Conservation (phyloP, 805 yeast species). For the Yarrowia sp. region DNA sequence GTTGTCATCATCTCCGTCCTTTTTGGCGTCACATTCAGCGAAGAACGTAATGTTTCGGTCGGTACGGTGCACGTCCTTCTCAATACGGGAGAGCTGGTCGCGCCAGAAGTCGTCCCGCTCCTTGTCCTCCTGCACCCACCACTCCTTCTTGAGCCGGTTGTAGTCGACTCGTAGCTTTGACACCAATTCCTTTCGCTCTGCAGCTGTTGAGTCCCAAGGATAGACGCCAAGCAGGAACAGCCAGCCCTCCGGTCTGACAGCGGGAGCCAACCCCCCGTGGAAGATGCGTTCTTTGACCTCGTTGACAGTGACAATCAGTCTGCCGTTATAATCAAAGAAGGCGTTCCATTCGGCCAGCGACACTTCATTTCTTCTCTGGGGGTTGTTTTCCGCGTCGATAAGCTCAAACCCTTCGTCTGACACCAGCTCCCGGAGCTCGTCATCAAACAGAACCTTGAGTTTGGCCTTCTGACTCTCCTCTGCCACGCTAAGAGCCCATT, state of each 20-base stretch:
- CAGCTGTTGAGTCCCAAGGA: constrained; percentile 83
- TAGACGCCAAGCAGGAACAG: constrained; percentile 78
- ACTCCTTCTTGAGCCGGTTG: constrained; percentile 63
- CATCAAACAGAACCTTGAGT: constrained; percentile 51
- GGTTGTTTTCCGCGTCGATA: constrained; percentile 59
- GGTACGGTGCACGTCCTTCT: constrained; percentile 91
- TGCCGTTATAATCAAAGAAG: constrained; percentile 80
- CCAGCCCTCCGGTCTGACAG: constrained; percentile 81
- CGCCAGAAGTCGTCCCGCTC: constrained; percentile 75
- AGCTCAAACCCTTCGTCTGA: constrained; percentile 53
- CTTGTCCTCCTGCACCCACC: constrained; percentile 72
- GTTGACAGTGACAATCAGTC: constrained; percentile 70
- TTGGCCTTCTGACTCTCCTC: constrained; percentile 78
- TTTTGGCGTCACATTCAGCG: constrained; percentile 56
- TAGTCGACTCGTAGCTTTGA: constrained; percentile 67
- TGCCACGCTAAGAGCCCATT: constrained; percentile 95
- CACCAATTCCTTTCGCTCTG: constrained; percentile 68
- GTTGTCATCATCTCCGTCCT: constrained; percentile 59
- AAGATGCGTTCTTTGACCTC: constrained; percentile 86
- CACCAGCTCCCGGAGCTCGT: constrained; percentile 44
- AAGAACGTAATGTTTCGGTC: constrained; percentile 80
- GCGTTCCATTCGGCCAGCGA: constrained; percentile 79
- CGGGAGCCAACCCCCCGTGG: constrained; percentile 81
- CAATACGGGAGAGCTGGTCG: constrained; percentile 88
- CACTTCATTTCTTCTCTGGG: constrained; percentile 74